Evolutionary conservation across 108 stramenopile genomes (phyloP), one percentile per base, ranked within the genome.

Genomic region (Cyclotella baltica): DNA sequence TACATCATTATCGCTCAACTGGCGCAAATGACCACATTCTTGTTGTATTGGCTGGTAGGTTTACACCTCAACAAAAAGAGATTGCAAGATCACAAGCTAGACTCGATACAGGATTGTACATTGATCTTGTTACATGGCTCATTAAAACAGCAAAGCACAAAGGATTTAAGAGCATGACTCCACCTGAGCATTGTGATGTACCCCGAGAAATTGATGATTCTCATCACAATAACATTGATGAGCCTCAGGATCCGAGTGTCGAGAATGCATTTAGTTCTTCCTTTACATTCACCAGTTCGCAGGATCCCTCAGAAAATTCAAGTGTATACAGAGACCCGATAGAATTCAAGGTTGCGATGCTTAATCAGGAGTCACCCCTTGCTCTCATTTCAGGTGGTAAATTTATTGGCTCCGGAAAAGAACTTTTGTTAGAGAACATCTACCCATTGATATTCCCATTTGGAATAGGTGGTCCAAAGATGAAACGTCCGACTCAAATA

Each of bases 381-480:
- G 10, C 13, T 8, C 13, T 43, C 8, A 8, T 43, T 11, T 13
- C 8, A 8, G 40, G 40, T 43, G 40, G 40, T 11, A 43, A 43
- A 8, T 43, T 11, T 43, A 13, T 13, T 13, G 13, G 40, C 8
- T 8, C 8, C 8, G 10, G 13, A 8, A 43, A 43, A 43, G n/a
- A n/a, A n/a, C 8, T 43, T 8, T 8, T 11, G 40, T 11, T 67
- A 15, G 66, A 67, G 30, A 11, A 48, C 4, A 11, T 67, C 13
- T 27, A 2, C 3, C 66, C 66, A 1, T 18, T 67, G 23, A 29
- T 30, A 30, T 67, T 67, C 46, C 66, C 66, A 2, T 67, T 6
- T 8, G 66, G 66, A 16, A 37, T 47, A 4, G 66, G 66, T 27
- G 66, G 66, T 40, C 66, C 66, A 29, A 67, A 67, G 27, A 28